Evolutionary conservation across 805 yeast species (phyloP).

Genomic region (Tetrapisispora nanseiensis): DNA sequence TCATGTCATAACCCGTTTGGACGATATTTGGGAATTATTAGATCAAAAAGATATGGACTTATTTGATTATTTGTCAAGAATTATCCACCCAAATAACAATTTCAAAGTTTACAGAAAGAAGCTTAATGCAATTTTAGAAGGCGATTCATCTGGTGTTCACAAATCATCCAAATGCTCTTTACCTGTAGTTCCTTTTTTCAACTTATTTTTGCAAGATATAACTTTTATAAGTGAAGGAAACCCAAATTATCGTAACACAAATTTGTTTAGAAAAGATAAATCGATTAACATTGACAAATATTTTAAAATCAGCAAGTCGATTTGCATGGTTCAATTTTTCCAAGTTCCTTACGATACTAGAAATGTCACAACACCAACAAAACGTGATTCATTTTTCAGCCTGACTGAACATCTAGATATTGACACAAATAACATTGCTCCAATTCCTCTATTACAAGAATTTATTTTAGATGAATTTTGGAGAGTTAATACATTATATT

Average conservation of each 20-base stretch:
- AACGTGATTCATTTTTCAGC: conserved; percentile 5
- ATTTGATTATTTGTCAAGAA: conserved; percentile 53
- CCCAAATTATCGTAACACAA: conserved; percentile 53
- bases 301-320: conserved; percentile 52
- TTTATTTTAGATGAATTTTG: conserved; percentile 58
- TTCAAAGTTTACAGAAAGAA: conserved; percentile 59
- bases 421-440: conserved; percentile 25
- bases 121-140: conserved; percentile 44
- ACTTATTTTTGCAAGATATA: conserved; percentile 65
- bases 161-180: conserved; percentile 26
- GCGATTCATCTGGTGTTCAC: conserved; percentile 13
- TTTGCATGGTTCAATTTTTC: conserved; percentile 56
- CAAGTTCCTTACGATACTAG: conserved; percentile 46
- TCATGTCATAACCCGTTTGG: conserved; percentile 54
- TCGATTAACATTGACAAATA: conserved; percentile 69
- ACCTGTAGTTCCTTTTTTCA: conserved; percentile 70
- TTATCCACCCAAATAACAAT: conserved; percentile 68
- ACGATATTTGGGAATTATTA: conserved; percentile 48
- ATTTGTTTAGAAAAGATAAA: conserved; percentile 36
- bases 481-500: conserved; percentile 54
- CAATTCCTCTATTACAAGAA: conserved; percentile 34
- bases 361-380: neutral
- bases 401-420: conserved; percentile 17
- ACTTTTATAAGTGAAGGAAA: conserved; percentile 81
- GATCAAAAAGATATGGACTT: conserved; percentile 52